Evolutionary conservation across 495 filamentous ascomycete species (phyloP), one percentile per base, ranked within the genome.

Genomic region (Xylaria telfairii): DNA sequence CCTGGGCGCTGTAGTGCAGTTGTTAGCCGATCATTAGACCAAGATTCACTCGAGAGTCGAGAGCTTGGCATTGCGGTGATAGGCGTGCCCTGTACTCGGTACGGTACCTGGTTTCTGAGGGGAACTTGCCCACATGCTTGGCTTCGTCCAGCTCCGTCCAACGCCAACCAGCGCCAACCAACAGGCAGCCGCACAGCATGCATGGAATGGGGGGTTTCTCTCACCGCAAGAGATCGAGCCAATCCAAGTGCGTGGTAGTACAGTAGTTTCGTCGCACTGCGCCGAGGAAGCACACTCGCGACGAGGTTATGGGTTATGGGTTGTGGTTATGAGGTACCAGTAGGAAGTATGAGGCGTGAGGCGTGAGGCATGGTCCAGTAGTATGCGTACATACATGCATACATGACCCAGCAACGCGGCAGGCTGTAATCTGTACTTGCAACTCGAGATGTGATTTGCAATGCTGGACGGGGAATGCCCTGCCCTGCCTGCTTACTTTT

Each of bases 211-310:
- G 62, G 44, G 51, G 26, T 19, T 41, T 39, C 21, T 54, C 47
- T 66, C 64, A 66, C 64, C 64, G 64, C 64, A 66, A 66, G 64
- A 66, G 46, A 54, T 41, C 19, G 47, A 32, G 4, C 64, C 64
- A 66, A 66, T 66, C 47, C 32, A 21, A 28, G 34, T n/a, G 21
- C 21, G 13, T 54, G 47, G 47, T n/a, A 66, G n/a, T 47, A 46
- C 21, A 66, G n/a, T 47, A 46, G 30, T 53, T 32, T 42, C 28
- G 64, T 66, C 19, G 47, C 47, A 54, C 47, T 26, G 24, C n/a
- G n/a, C 32, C 32, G 46, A 30, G 32, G 21, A 30, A 19, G 6
- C 28, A 10, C 44, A 32, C 19, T 37, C 28, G 34, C 26, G 34
- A 5, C 26, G 34, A 5, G 37, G 37, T 42, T 61, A 26, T 32